Evolutionary conservation across 306 rosid species (phyloP).

Genomic region (Pueraria montana): DNA sequence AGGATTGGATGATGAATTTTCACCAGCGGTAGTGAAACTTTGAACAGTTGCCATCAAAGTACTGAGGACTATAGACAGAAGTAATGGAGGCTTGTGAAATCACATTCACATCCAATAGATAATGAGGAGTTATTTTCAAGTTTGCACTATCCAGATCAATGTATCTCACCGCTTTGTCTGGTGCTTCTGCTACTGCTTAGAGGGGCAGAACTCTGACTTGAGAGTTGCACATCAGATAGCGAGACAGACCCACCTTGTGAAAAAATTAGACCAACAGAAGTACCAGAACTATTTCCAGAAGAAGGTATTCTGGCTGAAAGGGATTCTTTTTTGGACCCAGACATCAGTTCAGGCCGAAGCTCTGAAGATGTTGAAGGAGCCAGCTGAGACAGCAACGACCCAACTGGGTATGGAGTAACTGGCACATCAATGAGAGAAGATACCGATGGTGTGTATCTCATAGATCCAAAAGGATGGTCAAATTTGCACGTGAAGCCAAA

Average conservation of each 20-base stretch:
- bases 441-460: constrained; percentile 72
- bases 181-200: constrained; percentile 66
- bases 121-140: constrained; percentile 10
- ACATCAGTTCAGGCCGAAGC: constrained; percentile 64
- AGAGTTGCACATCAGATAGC: constrained; percentile 71
- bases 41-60: constrained; percentile 56
- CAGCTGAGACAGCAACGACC: constrained; percentile 75
- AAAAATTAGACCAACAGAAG: constrained; percentile 73
- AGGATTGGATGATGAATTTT: constrained; percentile 49
- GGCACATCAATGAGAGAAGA: constrained; percentile 77
- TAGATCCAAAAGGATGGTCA: constrained; percentile 81
- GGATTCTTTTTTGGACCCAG: constrained; percentile 63
- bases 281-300: constrained; percentile 67
- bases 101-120: constrained; percentile 31
- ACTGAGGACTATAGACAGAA: constrained; percentile 53
- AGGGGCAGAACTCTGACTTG: constrained; percentile 70
- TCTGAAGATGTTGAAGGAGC: constrained; percentile 76
- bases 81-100: constrained; percentile 43
- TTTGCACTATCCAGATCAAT: constrained; percentile 35
- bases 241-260: constrained; percentile 71
- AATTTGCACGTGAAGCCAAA: constrained; percentile 87
- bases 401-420: constrained; percentile 83
- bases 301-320: constrained; percentile 68
- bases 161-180: constrained; percentile 68
- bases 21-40: constrained; percentile 47